Conservation (phyloP, 768 basidiomycete species). For the Psilocybe cubensis region DNA sequence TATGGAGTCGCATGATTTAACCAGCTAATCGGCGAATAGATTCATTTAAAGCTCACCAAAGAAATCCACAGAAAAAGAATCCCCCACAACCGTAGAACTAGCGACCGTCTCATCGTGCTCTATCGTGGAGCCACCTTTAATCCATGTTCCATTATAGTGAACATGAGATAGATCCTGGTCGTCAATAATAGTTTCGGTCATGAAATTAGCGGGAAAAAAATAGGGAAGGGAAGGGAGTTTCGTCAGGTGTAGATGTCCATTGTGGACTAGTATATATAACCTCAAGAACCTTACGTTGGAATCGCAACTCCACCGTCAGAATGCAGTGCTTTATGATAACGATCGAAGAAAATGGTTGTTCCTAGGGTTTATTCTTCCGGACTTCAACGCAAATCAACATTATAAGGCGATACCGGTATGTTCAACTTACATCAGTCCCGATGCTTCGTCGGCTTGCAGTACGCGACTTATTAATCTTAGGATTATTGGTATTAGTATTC, state of each 20-base stretch:
- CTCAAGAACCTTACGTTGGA: background rate
- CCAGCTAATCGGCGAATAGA: background rate
- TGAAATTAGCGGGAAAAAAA: background rate
- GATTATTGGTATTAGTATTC: background rate
- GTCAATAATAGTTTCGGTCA: constrained; percentile 33
- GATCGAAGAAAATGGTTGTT: background rate
- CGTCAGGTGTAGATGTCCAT: background rate
- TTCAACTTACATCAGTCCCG: background rate
- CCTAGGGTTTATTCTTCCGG: background rate
- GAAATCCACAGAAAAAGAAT: constrained; percentile 38
- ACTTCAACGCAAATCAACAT: background rate
- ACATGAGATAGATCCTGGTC: constrained; percentile 36
- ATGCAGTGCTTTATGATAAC: background rate
- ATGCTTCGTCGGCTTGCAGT: background rate
- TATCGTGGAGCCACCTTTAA: constrained; percentile 25
- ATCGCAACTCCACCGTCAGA: background rate
- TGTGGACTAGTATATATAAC: background rate
- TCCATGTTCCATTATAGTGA: constrained; percentile 36
- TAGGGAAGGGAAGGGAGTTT: background rate
- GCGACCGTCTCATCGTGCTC: constrained; percentile 34
- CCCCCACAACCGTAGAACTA: constrained; percentile 36
- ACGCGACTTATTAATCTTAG: background rate
- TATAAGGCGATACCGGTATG: background rate
- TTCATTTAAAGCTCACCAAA: constrained; percentile 24
- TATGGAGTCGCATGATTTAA: background rate